Conservation (phyloP, 148 eudicot species). For the Cornus florida region DNA sequence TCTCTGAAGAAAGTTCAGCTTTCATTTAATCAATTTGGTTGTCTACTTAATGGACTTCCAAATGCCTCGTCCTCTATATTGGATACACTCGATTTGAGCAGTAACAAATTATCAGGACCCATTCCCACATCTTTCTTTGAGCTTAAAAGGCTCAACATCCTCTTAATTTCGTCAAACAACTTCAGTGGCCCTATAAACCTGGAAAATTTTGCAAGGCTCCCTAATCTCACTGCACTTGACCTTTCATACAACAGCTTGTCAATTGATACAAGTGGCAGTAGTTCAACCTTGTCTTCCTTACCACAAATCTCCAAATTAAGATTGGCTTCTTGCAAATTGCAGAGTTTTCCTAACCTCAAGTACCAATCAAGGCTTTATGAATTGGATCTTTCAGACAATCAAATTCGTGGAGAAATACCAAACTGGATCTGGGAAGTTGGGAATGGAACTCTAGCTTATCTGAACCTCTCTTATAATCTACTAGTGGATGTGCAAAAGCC, state of each 20-base stretch:
- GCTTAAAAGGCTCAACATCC: constrained; percentile 14
- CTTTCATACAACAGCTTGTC: constrained; percentile 31
- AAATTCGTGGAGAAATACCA: too few species aligned
- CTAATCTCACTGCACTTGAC: constrained; percentile 19
- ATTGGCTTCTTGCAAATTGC: constrained; percentile 22
- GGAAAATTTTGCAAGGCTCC: constrained; percentile 15
- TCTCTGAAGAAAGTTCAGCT: constrained; percentile 15
- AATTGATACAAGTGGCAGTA: background rate
- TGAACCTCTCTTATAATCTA: too few species aligned
- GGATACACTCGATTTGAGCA: constrained; percentile 22
- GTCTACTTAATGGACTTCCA: background rate
- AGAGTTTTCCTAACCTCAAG: background rate
- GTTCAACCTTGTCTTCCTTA: background rate
- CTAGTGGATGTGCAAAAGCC: constrained; percentile 3
- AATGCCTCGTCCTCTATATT: background rate
- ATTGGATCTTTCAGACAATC: too few species aligned
- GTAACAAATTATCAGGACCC: constrained; percentile 23
- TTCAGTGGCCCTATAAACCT: constrained; percentile 21
- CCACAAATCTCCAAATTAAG: constrained; percentile 17
- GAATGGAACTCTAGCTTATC: too few species aligned
- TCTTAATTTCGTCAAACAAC: constrained; percentile 24
- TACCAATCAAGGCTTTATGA: too few species aligned
- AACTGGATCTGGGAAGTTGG: too few species aligned
- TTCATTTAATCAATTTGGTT: constrained; percentile 2
- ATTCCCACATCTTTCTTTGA: constrained; percentile 21